Conservation (phyloP, 2,329 filamentous ascomycete species). For the Penicillium sp. region DNA sequence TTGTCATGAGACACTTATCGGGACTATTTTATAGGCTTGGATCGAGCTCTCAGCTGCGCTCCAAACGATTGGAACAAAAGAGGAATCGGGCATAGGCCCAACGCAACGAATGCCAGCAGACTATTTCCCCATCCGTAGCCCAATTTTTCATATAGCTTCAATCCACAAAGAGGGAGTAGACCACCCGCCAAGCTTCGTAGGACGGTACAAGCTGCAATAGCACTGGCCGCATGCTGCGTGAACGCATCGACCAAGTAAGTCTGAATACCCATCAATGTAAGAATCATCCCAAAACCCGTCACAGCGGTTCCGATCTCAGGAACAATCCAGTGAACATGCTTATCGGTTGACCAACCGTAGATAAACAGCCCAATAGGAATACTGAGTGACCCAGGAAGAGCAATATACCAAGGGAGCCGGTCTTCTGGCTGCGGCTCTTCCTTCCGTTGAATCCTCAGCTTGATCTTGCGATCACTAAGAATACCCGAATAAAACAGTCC, state of each 20-base stretch:
- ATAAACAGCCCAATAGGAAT: neutral
- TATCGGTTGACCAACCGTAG: neutral
- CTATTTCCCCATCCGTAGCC: conserved; percentile 63
- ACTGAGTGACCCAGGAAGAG: neutral
- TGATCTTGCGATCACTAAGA: neutral
- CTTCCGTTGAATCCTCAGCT: neutral
- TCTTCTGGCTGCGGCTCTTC: neutral
- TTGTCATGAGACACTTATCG: too few species aligned
- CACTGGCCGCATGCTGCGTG: conserved; percentile 3
- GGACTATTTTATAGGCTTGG: neutral
- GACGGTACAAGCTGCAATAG: conserved; percentile 12
- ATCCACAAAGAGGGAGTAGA: conserved; percentile 58
- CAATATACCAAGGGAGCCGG: conserved; percentile 1
- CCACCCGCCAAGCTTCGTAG: conserved; percentile 51
- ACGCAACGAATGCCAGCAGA: conserved; percentile 52
- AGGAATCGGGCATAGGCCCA: conserved; percentile 51
- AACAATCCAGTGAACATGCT: neutral
- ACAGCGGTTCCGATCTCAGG: conserved; percentile 2
- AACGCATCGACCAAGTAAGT: conserved; percentile 8
- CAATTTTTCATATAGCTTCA: conserved; percentile 59
- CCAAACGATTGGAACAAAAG: neutral
- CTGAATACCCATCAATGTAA: conserved; percentile 5
- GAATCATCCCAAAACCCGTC: neutral
- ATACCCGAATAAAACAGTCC: neutral
- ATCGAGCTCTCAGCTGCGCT: neutral